A percentile compares a stretch with the other conserved stretches of the same genome.
phyloP scores from a whole-genome alignment of 179 eudicot genomes.

The Vitellaria paradoxa region DNA sequence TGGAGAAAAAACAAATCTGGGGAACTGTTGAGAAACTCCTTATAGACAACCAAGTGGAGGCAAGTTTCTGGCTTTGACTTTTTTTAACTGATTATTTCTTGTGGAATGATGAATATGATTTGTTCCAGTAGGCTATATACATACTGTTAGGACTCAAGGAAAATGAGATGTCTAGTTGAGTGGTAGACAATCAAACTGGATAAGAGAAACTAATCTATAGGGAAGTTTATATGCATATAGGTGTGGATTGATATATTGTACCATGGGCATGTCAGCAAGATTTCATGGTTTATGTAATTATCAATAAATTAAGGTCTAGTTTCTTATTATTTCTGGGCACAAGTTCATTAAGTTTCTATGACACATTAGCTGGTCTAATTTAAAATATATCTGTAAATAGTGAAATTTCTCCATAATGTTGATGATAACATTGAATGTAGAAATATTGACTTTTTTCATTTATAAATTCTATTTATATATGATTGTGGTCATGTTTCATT shows the following conservation, averaged over 20 bases:
- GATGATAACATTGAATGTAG: background rate
- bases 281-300: background rate
- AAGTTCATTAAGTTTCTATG: background rate
- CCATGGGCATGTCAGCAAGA: background rate
- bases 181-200: background rate
- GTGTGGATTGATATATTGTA: background rate
- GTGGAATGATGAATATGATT: background rate
- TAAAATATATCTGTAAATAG: background rate
- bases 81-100: background rate
- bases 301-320: background rate
- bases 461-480: background rate
- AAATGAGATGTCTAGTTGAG: background rate
- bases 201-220: background rate
- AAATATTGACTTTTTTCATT: background rate
- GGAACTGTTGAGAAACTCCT: constrained; percentile 76
- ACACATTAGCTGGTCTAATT: background rate
- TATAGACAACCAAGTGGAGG: constrained; percentile 93
- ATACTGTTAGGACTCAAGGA: background rate
- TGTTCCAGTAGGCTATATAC: background rate
- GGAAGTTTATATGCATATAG: background rate
- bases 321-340: background rate
- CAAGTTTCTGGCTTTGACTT: constrained; percentile 32
- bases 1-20: constrained; percentile 83
- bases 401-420: background rate
- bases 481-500: background rate